Base-by-base conservation (phyloP, 768 basidiomycete genomes). In the Crassisporium funariophilum region DNA sequence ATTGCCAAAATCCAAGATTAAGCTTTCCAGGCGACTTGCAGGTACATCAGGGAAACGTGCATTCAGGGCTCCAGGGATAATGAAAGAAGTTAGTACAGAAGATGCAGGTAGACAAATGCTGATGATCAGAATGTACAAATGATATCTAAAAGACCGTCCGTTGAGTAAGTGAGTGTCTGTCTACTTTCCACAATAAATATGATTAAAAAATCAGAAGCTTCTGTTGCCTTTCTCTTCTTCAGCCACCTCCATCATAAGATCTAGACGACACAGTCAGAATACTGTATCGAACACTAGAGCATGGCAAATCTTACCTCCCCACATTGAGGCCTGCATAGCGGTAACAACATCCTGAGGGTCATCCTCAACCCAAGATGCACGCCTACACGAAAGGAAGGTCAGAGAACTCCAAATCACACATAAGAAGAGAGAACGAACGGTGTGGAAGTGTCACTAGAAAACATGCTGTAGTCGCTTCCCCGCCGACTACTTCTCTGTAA, bases 271-370 rank as follows among this genome's bases (percentile, higher is more conserved):
- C 23, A 29, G 29, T 37, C 27, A 16, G 38, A 44, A 47, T 25
- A 27, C 24, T 36, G 15, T 42, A n/a, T 6, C 16, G 24, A 16
- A 17, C 8, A n/a, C n/a, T 11, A 38, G 46, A 46, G 19, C 11
- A 5, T 41, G 23, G 5, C 38, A 22, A 27, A 41, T 66, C 83
- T 57, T 56, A 84, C 86, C 84, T 57, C 82, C 81, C 86, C 86
- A 88, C 41, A 81, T 71, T n/a, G 85, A 86, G 49, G 73, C 77
- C 50, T 84, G 76, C 67, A 86, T 77, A 9, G 83, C 77, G 15
- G 75, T 72, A 15, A 83, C 63, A 16, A 84, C 71, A 46, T 77
- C 69, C 49, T 76, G 72, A 2, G 72, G 68, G 49, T 78, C 74
- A 33, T 74, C 67, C 22, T 70, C 76, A 16, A 63, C 69, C 64